A percentile compares a stretch with the other conserved stretches of the same genome.
phyloP scores from a whole-genome alignment of 192 early-diverging fungal species.

The Coemansia furcata region DNA sequence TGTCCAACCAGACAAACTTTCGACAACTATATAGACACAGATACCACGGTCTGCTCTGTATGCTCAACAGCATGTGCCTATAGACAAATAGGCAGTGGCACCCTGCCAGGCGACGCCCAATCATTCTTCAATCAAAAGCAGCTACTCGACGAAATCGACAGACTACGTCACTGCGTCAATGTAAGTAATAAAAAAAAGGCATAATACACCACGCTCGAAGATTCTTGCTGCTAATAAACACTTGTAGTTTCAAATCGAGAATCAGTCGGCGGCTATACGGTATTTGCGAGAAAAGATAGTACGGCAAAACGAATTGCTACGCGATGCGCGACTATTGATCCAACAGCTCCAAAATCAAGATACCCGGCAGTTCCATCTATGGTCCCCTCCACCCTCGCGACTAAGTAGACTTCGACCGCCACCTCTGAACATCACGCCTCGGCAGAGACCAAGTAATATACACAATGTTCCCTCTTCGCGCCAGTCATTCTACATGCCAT shows the following conservation, averaged over 20 bases:
- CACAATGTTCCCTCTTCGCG: conserved; percentile 1
- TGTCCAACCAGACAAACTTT: neutral
- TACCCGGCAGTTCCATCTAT: neutral
- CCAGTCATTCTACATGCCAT: conserved; percentile 19
- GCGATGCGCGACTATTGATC: conserved; percentile 22
- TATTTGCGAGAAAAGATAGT: conserved; percentile 15
- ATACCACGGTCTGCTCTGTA: conserved; percentile 14
- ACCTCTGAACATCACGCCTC: neutral
- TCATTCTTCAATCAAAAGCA: conserved; percentile 19
- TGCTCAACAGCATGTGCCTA: conserved; percentile 30
- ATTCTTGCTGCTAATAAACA: no score
- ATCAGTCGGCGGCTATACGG: conserved; percentile 27
- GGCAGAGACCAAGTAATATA: neutral
- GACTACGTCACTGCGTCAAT: conserved; percentile 34
- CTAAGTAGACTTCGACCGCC: no score
- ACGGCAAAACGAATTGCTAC: conserved; percentile 29
- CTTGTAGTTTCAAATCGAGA: conserved; percentile 39
- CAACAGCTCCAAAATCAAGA: conserved; percentile 1
- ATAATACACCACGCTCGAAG: no score
- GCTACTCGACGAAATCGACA: conserved; percentile 34
- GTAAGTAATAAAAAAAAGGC: conserved; percentile 20
- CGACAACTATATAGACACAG: neutral
- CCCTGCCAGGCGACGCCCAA: conserved; percentile 22
- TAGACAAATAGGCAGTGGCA: conserved; percentile 10
- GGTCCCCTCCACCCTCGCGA: neutral